phyloP scores from a whole-genome alignment of 768 basidiomycete genomes.

The Rhodosporidiobolus odoratus region DNA sequence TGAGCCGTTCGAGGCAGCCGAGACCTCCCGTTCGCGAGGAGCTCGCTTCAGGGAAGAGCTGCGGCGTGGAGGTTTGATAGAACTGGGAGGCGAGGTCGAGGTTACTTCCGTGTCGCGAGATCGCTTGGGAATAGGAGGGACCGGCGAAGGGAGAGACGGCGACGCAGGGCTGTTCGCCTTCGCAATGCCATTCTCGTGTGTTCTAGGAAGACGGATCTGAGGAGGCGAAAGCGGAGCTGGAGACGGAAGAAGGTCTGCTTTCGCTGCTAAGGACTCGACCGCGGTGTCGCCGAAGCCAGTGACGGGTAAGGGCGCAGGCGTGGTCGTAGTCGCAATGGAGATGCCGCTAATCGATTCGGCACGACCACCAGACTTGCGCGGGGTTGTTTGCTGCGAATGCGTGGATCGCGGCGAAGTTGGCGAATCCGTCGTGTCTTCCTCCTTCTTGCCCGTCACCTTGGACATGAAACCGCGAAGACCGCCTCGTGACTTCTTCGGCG shows the following conservation, averaged over 20 bases:
- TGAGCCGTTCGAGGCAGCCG: background rate
- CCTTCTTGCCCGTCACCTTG: constrained; percentile 2
- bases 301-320: background rate
- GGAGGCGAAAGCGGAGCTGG: background rate
- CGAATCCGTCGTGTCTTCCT: background rate
- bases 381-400: background rate
- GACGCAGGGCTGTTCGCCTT: background rate
- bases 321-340: background rate
- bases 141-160: background rate
- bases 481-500: constrained; percentile 4
- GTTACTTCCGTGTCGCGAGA: no score
- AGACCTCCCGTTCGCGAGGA: background rate
- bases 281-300: background rate
- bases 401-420: background rate
- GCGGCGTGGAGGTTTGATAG: background rate
- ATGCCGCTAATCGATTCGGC: background rate
- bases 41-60: constrained; percentile 17
- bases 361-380: background rate
- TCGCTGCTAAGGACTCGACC: background rate
- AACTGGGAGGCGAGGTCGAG: background rate
- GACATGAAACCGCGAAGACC: constrained; percentile 14
- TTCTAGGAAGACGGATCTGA: no score
- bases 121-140: background rate
- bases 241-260: constrained; percentile 6
- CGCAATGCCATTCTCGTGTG: no score